Evolutionary conservation across 2,329 filamentous ascomycete species (phyloP).

Genomic region (Claviceps sp.): DNA sequence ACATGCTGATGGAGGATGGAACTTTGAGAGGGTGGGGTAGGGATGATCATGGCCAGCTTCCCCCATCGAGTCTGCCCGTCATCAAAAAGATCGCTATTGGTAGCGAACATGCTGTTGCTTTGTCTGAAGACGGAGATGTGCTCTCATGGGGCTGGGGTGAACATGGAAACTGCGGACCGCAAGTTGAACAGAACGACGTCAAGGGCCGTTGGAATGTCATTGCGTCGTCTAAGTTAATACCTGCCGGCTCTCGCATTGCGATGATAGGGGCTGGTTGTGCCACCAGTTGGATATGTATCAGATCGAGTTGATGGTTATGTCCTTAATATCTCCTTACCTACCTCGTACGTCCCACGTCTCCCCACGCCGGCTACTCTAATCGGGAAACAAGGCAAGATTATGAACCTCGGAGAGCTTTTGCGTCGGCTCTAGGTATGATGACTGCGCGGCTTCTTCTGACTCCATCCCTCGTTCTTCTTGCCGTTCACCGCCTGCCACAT

Average conservation of each 20-base stretch:
- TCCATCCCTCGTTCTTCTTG: conserved; percentile 10
- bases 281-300: conserved; percentile 64
- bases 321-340: background rate
- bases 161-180: conserved; percentile 85
- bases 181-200: conserved; percentile 50
- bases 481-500: conserved; percentile 10
- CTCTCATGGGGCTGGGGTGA: conserved; percentile 94
- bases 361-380: conserved; percentile 11
- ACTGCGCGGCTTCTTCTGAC: conserved; percentile 11
- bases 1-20: conserved; percentile 50
- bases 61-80: conserved; percentile 45
- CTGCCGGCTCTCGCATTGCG: conserved; percentile 37
- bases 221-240: conserved; percentile 41
- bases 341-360: background rate
- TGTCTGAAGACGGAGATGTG: conserved; percentile 52
- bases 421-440: conserved; percentile 48
- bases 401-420: conserved; percentile 59
- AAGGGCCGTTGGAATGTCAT: conserved; percentile 58
- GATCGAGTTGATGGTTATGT: conserved; percentile 3
- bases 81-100: conserved; percentile 60
- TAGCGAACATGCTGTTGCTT: conserved; percentile 76
- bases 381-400: conserved; percentile 29
- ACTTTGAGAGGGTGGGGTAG: conserved; percentile 64
- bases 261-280: conserved; percentile 75
- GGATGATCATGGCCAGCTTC: conserved; percentile 72